These are phyloP conservation scores for Lentinus polychrous DNA, from an alignment of 1,284 basidiomycete species.

Conservation along the genomic window DNA sequence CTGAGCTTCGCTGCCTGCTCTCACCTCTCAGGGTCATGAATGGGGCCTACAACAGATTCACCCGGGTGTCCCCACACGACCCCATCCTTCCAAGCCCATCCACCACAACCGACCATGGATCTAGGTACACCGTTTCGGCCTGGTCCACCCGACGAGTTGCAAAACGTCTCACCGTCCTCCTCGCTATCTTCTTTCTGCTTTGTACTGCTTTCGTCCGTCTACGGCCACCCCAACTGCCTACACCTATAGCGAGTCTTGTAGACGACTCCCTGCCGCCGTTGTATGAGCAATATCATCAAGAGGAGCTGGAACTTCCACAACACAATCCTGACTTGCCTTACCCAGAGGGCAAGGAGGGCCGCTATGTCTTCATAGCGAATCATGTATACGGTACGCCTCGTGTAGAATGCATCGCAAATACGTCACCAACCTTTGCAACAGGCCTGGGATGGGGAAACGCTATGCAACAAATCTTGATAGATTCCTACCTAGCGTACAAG, in stretches of 20 bases:
- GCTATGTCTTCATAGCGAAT: slow-evolving; percentile 13
- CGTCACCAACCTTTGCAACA: neutral
- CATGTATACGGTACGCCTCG: slow-evolving; percentile 10
- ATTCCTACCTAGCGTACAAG: slow-evolving; percentile 11
- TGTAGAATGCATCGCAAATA: neutral
- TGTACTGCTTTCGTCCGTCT: neutral
- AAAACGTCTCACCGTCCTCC: neutral
- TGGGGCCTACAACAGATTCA: neutral
- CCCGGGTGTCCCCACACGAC: neutral
- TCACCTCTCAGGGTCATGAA: neutral
- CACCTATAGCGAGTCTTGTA: neutral
- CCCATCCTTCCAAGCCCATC: neutral
- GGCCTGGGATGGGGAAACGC: slow-evolving; percentile 14
- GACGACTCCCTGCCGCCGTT: slow-evolving; percentile 30
- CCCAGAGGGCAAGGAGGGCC: slow-evolving; percentile 33
- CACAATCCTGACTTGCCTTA: slow-evolving; percentile 31
- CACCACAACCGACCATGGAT: no score
- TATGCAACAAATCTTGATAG: slow-evolving; percentile 12
- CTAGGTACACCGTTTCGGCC: neutral
- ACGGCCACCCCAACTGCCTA: neutral
- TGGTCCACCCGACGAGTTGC: neutral
- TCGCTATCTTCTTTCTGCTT: neutral
- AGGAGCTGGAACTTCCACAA: slow-evolving; percentile 39
- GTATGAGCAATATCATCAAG: slow-evolving; percentile 36
- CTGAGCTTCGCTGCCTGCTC: no score